Conservation (phyloP, 805 yeast species). For the Tetrapisispora fleetii region DNA sequence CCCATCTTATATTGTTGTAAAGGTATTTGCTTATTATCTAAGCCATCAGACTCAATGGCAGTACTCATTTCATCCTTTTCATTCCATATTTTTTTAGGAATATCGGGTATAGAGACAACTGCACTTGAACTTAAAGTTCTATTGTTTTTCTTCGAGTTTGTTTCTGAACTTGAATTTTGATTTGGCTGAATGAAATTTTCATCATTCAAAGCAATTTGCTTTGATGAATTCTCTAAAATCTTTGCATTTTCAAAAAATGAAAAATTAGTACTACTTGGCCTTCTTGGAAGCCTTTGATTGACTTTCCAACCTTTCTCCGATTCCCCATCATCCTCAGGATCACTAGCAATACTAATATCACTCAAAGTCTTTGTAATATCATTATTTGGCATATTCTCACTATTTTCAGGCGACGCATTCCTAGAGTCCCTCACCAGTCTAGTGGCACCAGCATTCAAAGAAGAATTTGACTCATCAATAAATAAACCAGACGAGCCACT, state of each 20-base stretch:
- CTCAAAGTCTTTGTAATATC: neutral
- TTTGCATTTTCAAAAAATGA: slow-evolving; percentile 27
- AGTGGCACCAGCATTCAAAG: neutral
- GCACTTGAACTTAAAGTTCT: slow-evolving; percentile 22
- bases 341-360: slow-evolving; percentile 1
- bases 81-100: slow-evolving; percentile 1
- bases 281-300: neutral
- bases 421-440: neutral
- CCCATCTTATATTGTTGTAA: slow-evolving; percentile 33
- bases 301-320: slow-evolving; percentile 2
- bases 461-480: slow-evolving; percentile 3
- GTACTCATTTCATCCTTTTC: neutral
- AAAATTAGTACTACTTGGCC: slow-evolving; percentile 18
- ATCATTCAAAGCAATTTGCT: slow-evolving; percentile 25
- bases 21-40: neutral
- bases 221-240: slow-evolving; percentile 24
- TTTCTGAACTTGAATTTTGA: slow-evolving; percentile 1
- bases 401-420: neutral
- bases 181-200: slow-evolving; percentile 13
- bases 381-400: neutral
- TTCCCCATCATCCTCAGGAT: slow-evolving; percentile 1
- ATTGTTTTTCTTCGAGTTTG: neutral
- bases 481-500: slow-evolving; percentile 10
- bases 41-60: neutral
- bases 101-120: slow-evolving; percentile 18